A percentile compares a stretch with the other conserved stretches of the same genome.
phyloP scores from a whole-genome alignment of 768 basidiomycete genomes.

The Pholiota conissans region DNA sequence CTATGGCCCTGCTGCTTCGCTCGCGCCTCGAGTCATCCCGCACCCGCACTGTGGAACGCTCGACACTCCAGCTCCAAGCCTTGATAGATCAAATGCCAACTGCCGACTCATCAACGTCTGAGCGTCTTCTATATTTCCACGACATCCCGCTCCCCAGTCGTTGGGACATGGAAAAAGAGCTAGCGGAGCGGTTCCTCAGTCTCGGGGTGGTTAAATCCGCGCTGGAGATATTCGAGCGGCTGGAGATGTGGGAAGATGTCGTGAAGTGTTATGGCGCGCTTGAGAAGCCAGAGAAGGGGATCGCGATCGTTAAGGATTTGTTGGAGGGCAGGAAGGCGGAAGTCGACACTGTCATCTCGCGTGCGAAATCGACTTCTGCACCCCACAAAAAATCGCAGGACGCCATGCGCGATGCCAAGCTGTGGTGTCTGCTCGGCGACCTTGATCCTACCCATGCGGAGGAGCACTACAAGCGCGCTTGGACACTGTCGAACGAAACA shows the following conservation, averaged over 20 bases:
- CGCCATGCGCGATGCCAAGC: conserved; percentile 76
- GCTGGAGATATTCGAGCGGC: conserved; percentile 87
- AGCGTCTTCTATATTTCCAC: conserved; percentile 81
- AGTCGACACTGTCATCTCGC: conserved; percentile 65
- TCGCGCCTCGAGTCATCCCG: conserved; percentile 87
- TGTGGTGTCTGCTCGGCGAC: conserved; percentile 95
- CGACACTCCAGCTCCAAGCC: conserved; percentile 90
- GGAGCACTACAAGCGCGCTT: conserved; percentile 80
- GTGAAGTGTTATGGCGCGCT: conserved; percentile 84
- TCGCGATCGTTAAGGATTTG: conserved; percentile 81
- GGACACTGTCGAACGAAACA: conserved; percentile 75
- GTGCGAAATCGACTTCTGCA: conserved; percentile 52
- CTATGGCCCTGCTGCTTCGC: conserved; percentile 92
- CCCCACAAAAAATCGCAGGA: conserved; percentile 51
- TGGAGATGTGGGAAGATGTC: conserved; percentile 99
- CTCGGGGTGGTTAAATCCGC: conserved; percentile 90
- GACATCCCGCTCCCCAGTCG: conserved; percentile 80
- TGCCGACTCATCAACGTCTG: conserved; percentile 68
- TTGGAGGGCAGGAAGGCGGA: conserved; percentile 85
- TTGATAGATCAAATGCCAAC: conserved; percentile 97
- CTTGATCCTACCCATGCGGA: conserved; percentile 72
- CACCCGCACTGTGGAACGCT: conserved; percentile 91
- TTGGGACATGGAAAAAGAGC: conserved; percentile 93
- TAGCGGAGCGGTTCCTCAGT: conserved; percentile 79
- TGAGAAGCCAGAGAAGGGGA: conserved; percentile 77